Evolutionary conservation across 1,284 basidiomycete genomes (phyloP).

Genomic region (Ganoderma lucidum): DNA sequence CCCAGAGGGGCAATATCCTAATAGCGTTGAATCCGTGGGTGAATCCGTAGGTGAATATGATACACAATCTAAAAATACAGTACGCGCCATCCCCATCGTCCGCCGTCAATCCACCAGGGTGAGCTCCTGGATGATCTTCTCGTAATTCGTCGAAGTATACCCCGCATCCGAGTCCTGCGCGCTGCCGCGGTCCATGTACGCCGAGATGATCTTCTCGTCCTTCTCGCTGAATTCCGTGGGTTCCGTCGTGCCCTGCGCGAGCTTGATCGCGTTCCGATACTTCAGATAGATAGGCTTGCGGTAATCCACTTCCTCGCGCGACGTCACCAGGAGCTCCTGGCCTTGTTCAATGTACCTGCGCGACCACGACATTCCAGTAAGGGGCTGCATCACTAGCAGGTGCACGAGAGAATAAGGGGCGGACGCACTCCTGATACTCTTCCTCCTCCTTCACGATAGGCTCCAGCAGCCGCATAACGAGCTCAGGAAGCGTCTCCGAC

Average conservation of each 20-base stretch:
- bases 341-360: constrained; percentile 77
- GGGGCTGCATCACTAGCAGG: not conserved
- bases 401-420: constrained; percentile 8
- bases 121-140: constrained; percentile 42
- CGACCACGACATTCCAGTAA: not conserved
- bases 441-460: constrained; percentile 74
- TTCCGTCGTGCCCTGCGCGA: constrained; percentile 49
- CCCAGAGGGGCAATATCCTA: not conserved
- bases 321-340: constrained; percentile 62
- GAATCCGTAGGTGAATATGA: not conserved
- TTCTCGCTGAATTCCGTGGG: constrained; percentile 48
- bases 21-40: not conserved
- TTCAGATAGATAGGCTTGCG: constrained; percentile 55
- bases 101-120: constrained; percentile 30
- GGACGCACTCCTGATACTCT: constrained; percentile 82
- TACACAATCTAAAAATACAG: not conserved
- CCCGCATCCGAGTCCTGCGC: constrained; percentile 43
- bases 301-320: constrained; percentile 51
- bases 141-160: constrained; percentile 48
- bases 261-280: constrained; percentile 62
- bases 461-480: constrained; percentile 70
- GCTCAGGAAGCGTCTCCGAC: constrained; percentile 66
- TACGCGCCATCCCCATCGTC: not conserved
- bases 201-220: constrained; percentile 44
- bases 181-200: constrained; percentile 49